phyloP scores from a whole-genome alignment of 2,329 filamentous ascomycete genomes.

The Stagonosporopsis rhizophila region DNA sequence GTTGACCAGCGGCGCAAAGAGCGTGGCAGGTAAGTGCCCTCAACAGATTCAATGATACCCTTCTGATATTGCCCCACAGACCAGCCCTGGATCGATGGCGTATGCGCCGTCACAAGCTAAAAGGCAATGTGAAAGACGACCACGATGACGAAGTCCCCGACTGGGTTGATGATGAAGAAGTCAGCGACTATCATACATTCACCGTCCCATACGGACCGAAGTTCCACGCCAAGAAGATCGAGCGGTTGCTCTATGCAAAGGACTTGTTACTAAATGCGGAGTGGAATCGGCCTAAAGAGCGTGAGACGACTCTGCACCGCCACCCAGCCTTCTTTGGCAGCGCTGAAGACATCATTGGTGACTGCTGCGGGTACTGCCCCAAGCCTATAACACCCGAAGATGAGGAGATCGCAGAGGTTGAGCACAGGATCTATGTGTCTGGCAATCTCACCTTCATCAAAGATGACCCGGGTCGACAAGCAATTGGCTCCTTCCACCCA shows the following conservation, averaged over 20 bases:
- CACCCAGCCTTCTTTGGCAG: slow-evolving; percentile 87
- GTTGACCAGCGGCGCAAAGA: slow-evolving; percentile 73
- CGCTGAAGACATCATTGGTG: slow-evolving; percentile 72
- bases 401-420: slow-evolving; percentile 72
- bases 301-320: slow-evolving; percentile 79
- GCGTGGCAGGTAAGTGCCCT: slow-evolving; percentile 58
- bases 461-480: slow-evolving; percentile 81
- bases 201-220: slow-evolving; percentile 70
- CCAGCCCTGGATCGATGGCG: slow-evolving; percentile 59
- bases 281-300: slow-evolving; percentile 80
- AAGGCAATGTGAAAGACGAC: slow-evolving; percentile 77
- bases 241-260: slow-evolving; percentile 81
- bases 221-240: slow-evolving; percentile 70
- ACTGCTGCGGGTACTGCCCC: slow-evolving; percentile 85
- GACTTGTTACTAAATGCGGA: slow-evolving; percentile 82
- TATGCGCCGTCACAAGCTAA: slow-evolving; percentile 49
- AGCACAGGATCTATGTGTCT: slow-evolving; percentile 77
- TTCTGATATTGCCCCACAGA: slow-evolving; percentile 45
- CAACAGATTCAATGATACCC: fast-evolving
- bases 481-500: slow-evolving; percentile 77
- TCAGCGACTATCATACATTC: slow-evolving; percentile 75
- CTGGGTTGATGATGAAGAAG: slow-evolving; percentile 78
- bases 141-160: slow-evolving; percentile 84
- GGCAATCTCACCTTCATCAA: slow-evolving; percentile 76
- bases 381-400: slow-evolving; percentile 73